Evolutionary conservation across 2,329 filamentous ascomycete species (phyloP).

Genomic region (Aspergillus proliferans): DNA sequence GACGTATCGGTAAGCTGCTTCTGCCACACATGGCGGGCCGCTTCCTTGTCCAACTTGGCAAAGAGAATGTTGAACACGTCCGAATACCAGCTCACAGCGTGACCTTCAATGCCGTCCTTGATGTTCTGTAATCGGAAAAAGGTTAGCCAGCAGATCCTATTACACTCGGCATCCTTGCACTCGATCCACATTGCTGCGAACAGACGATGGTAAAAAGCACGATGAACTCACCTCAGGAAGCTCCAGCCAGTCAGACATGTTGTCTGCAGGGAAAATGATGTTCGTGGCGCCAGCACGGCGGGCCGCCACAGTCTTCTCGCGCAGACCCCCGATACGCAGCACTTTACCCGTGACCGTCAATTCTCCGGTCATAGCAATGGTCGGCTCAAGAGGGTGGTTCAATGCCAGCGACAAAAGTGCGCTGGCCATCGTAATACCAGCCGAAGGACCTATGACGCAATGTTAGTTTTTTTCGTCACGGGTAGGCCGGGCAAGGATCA

Average conservation of each 20-base stretch:
- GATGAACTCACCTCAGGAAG: conserved; percentile 73
- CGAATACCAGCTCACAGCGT: conserved; percentile 84
- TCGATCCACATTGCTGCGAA: too few relatives aligned
- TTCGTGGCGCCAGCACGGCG: conserved; percentile 85
- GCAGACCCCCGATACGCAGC: conserved; percentile 81
- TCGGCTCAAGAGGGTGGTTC: conserved; percentile 70
- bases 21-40: conserved; percentile 68
- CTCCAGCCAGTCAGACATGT: conserved; percentile 95
- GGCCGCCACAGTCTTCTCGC: conserved; percentile 96
- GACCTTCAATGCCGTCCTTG: conserved; percentile 90
- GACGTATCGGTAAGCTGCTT: conserved; percentile 54
- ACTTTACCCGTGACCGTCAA: conserved; percentile 96
- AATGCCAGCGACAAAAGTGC: conserved; percentile 80
- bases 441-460: conserved; percentile 56
- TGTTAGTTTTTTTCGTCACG: conserved; percentile 5
- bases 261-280: conserved; percentile 92
- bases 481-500: not conserved
- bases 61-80: conserved; percentile 93
- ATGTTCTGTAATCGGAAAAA: conserved; percentile 64
- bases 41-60: conserved; percentile 65
- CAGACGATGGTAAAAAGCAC: not conserved
- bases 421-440: conserved; percentile 98
- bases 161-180: not conserved
- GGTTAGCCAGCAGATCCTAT: conserved; percentile 13
- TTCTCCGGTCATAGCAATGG: conserved; percentile 96